Base-by-base conservation (phyloP, 352 stramenopile genomes). In the Phytophthora constricta region DNA sequence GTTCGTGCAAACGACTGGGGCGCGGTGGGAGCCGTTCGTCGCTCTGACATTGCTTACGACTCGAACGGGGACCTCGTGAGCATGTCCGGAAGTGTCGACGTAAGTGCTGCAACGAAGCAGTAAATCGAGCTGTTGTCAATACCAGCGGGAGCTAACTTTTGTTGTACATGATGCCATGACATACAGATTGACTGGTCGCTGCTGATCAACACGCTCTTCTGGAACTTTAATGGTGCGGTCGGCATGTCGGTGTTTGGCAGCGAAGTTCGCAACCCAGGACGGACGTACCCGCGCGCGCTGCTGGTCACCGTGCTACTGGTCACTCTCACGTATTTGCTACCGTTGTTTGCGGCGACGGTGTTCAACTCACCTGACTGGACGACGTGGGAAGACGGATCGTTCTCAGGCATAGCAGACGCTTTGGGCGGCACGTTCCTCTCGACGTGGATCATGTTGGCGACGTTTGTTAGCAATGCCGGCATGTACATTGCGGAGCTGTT, bases 211-310 rank as follows among this genome's bases (percentile, higher is more conserved):
- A 98, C 97, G 59, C 76, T 98, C 20, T 98, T 98, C 74, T 99
- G 96, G 95, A 98, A 98, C 79, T 90, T 97, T 42, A 98, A 97
- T 67, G 93, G 88, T n/a, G 98, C 93, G 51, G 92, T 98, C 48
- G 76, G 67, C 41, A 93, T 91, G 22, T 95, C 89, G 10, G 85
- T 84, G 0, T 98, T 97, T 62, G 91, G 90, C 10, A 92, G 77
- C 23, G 94, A 99, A 68, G 87, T 98, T n/a, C 59, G 84, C 7
- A 86, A 93, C 67, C 91, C 92, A 0, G 80, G 63, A 2, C 75
- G 68, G 10, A 92, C 81, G 3, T 98, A 97, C 61, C 92, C 93
- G 5, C 68, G 77, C 3, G 92, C 90, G 0, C 89, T 98, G 77
- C 58, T 94, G 27, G 65, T 93, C 34, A 84, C 84, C 10, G 57